Conservation (phyloP, 2,329 filamentous ascomycete species). For the Botrytis porri region DNA sequence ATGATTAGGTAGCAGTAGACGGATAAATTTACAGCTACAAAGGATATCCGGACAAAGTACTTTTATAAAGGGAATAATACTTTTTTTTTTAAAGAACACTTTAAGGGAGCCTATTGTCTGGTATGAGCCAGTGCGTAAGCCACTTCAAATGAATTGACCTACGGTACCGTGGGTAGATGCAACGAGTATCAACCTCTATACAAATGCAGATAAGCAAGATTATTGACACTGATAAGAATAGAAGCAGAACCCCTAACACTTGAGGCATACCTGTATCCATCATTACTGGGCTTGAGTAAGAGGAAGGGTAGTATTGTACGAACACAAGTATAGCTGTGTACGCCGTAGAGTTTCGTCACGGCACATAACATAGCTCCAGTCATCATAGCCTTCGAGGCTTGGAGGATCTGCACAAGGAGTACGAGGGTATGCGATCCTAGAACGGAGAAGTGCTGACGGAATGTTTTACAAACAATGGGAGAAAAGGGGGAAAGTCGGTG, state of each 20-base stretch:
- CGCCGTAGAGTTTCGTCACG: neutral
- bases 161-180: neutral
- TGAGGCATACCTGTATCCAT: neutral
- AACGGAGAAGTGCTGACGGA: neutral
- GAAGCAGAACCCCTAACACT: neutral
- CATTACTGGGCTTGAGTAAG: neutral
- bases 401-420: neutral
- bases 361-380: neutral
- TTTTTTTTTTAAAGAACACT: neutral
- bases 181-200: neutral
- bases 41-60: neutral
- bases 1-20: neutral
- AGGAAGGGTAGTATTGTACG: neutral
- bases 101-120: neutral
- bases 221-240: neutral
- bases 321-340: neutral
- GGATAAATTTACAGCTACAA: neutral
- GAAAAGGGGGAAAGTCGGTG: neutral
- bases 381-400: neutral
- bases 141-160: neutral
- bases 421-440: neutral
- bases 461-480: neutral
- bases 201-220: neutral
- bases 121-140: neutral
- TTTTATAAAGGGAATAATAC: neutral